Conservation (phyloP, 768 basidiomycete species). For the Lyophyllum decastes region DNA sequence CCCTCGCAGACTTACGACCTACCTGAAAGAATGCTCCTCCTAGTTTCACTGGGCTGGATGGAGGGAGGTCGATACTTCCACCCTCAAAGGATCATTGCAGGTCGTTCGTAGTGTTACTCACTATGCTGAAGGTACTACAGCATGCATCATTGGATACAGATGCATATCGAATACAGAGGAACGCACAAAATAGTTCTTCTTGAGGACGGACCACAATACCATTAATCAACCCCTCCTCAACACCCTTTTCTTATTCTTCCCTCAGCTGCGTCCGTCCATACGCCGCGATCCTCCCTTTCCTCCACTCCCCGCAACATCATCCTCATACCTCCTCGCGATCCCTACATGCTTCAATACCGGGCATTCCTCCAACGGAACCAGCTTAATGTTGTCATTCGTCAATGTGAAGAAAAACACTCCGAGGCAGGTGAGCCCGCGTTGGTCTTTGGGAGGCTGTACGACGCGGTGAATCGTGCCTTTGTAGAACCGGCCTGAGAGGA, state of each 20-base stretch:
- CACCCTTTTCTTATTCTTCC: constrained; percentile 33
- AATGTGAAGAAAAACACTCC: constrained; percentile 50
- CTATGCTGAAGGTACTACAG: no score
- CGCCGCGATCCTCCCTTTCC: constrained; percentile 37
- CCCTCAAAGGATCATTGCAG: constrained; percentile 52
- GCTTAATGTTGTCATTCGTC: constrained; percentile 42
- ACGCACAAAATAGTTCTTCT: constrained; percentile 29
- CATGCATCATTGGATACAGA: no score
- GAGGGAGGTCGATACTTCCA: constrained; percentile 34
- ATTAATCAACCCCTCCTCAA: constrained; percentile 47
- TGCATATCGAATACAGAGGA: background rate
- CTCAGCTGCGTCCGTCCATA: constrained; percentile 40
- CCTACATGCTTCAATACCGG: constrained; percentile 41
- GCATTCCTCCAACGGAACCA: constrained; percentile 41
- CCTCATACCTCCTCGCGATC: constrained; percentile 31
- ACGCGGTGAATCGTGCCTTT: constrained; percentile 52
- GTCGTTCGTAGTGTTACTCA: no score
- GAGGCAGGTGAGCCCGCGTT: constrained; percentile 42
- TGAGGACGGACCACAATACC: constrained; percentile 50
- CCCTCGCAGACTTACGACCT: no score
- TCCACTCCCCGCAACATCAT: constrained; percentile 37
- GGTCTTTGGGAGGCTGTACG: constrained; percentile 48
- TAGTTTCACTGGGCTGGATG: constrained; percentile 36
- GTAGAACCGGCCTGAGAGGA: constrained; percentile 49
- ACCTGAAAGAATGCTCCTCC: constrained; percentile 50